A percentile compares a stretch with the other conserved stretches of the same genome.
Evolutionary conservation across 495 filamentous ascomycete species (phyloP).

Genomic region (Chaetomidium leptoderma): DNA sequence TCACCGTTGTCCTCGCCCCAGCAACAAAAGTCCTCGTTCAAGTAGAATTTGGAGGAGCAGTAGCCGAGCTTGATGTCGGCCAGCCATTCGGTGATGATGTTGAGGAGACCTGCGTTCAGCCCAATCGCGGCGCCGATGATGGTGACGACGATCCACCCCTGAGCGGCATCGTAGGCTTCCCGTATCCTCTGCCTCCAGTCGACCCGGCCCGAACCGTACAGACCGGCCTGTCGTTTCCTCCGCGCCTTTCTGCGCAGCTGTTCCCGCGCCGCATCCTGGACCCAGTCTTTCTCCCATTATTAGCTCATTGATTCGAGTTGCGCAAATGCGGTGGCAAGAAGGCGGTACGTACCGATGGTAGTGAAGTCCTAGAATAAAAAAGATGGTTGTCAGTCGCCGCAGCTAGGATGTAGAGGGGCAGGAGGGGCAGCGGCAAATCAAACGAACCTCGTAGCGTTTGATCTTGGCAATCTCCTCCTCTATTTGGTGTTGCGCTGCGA

Average conservation of each 20-base stretch:
- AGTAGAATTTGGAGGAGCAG: constrained; percentile 91
- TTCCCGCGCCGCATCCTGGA: constrained; percentile 92
- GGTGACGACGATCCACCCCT: constrained; percentile 97
- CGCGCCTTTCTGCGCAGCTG: constrained; percentile 73
- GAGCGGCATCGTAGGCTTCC: constrained; percentile 92
- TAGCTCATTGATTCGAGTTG: constrained; percentile 9
- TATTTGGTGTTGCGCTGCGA: constrained; percentile 57
- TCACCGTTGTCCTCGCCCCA: constrained; percentile 90
- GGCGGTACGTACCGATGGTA: constrained; percentile 63
- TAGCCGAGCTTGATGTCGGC: constrained; percentile 92
- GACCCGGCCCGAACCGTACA: constrained; percentile 65
- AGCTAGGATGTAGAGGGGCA: neutral
- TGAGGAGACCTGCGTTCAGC: constrained; percentile 86
- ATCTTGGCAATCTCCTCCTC: constrained; percentile 96
- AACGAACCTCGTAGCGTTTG: constrained; percentile 86
- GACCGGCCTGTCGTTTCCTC: constrained; percentile 66
- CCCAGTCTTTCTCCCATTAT: constrained; percentile 64
- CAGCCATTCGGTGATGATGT: constrained; percentile 96
- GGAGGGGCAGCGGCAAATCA: neutral
- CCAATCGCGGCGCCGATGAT: constrained; percentile 91
- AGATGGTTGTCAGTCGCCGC: constrained; percentile 6
- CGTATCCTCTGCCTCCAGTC: constrained; percentile 79
- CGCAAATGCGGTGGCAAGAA: neutral
- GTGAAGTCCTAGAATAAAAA: constrained; percentile 60
- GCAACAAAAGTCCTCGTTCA: constrained; percentile 98